Evolutionary conservation across 2,329 filamentous ascomycete genomes (phyloP).

Genomic region (Fusarium piperis): DNA sequence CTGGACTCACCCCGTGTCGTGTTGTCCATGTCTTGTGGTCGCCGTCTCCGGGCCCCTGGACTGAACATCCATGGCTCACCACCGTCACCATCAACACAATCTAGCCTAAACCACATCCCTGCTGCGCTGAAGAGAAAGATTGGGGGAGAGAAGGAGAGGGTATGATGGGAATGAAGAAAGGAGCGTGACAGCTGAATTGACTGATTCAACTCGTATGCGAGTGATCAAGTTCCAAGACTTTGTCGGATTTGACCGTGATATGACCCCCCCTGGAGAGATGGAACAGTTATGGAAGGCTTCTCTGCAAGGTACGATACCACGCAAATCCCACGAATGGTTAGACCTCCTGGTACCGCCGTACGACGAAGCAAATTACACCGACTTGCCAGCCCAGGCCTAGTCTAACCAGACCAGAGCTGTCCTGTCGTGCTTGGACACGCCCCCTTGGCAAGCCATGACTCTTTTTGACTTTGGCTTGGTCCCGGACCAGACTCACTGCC

Average conservation of each 20-base stretch:
- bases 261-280: conserved; percentile 22
- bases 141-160: background rate
- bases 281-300: conserved; percentile 33
- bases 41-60: conserved; percentile 25
- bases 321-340: background rate
- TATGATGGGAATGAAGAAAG: background rate
- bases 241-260: conserved; percentile 8
- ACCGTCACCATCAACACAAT: conserved; percentile 33
- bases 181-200: background rate
- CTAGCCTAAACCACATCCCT: conserved; percentile 22
- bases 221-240: background rate
- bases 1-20: conserved; percentile 21
- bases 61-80: conserved; percentile 29
- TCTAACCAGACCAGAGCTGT: background rate
- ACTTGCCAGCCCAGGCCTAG: background rate
- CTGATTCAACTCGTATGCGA: background rate
- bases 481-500: background rate
- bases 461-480: conserved; percentile 24
- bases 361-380: conserved; percentile 7
- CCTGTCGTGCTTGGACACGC: background rate
- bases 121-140: background rate
- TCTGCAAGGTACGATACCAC: conserved; percentile 30
- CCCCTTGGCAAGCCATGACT: conserved; percentile 21
- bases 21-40: background rate
- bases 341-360: background rate